Conservation (phyloP, 2,329 filamentous ascomycete species). For the Bipolaris cookei region DNA sequence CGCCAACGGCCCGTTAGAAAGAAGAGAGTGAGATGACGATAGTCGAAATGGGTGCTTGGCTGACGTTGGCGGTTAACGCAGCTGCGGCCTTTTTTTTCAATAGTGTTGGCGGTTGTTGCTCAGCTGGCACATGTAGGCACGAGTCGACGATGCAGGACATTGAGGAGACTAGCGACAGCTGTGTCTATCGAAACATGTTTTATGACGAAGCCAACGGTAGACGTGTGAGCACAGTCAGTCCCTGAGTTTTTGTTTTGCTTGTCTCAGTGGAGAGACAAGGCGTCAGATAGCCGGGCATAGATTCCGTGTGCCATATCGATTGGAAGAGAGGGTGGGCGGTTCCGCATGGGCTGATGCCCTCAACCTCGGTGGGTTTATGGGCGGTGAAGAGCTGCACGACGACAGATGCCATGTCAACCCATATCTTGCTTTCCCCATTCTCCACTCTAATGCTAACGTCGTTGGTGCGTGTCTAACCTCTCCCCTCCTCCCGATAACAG, state of each 20-base stretch:
- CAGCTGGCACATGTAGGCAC: background rate
- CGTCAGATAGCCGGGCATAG: background rate
- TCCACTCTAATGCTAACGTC: background rate
- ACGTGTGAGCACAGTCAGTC: background rate
- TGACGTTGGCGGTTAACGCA: background rate
- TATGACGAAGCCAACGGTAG: background rate
- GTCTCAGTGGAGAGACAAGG: background rate
- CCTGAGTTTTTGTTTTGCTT: background rate
- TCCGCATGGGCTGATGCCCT: background rate
- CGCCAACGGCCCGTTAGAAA: background rate
- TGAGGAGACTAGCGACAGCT: background rate
- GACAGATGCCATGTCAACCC: background rate
- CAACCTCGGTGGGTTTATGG: conserved; percentile 6
- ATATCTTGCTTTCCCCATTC: background rate
- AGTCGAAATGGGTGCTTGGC: background rate
- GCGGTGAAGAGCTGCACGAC: conserved; percentile 4
- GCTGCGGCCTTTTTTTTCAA: background rate
- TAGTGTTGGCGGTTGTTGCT: conserved; percentile 4
- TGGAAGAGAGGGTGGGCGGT: background rate
- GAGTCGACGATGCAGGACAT: background rate
- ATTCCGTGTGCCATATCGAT: background rate
- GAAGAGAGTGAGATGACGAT: background rate
- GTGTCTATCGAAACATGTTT: conserved; percentile 17
- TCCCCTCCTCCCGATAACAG: background rate
- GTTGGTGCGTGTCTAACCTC: background rate